Conservation (phyloP, 23 red algal species). For the Agarophyton chilense region DNA sequence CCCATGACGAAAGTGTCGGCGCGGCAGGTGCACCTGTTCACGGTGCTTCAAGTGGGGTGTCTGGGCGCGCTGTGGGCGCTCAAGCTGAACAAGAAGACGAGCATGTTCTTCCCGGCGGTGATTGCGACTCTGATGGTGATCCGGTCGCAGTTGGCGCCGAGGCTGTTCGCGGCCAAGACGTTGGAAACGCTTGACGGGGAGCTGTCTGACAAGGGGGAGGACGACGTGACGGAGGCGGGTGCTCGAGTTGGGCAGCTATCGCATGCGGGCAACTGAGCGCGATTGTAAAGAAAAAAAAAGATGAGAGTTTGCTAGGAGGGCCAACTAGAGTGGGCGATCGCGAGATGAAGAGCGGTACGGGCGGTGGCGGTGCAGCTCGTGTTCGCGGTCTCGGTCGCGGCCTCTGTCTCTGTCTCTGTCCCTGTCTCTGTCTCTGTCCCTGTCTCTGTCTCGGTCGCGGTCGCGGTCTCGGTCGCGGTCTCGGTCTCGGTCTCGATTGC, state of each 20-base stretch:
- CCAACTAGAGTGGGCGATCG: neutral
- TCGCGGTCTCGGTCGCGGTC: neutral
- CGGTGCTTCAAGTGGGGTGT: slow-evolving; percentile 74
- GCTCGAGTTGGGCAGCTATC: neutral
- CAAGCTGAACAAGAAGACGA: slow-evolving; percentile 91
- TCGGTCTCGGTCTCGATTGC: neutral
- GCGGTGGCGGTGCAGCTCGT: neutral
- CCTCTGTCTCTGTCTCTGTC: neutral
- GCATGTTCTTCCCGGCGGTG: slow-evolving; percentile 93
- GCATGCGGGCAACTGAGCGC: neutral
- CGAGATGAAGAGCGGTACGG: neutral
- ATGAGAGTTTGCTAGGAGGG: neutral
- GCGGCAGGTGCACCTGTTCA: slow-evolving; percentile 68
- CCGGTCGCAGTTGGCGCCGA: slow-evolving; percentile 38
- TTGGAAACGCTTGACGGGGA: slow-evolving; percentile 82
- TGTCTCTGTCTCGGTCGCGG: slow-evolving; percentile 2
- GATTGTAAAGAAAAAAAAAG: neutral
- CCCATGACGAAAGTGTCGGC: slow-evolving; percentile 67
- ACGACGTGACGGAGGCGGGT: neutral
- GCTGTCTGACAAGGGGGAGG: slow-evolving; percentile 14
- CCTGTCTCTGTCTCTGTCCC: neutral
- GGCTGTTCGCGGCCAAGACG: slow-evolving; percentile 54
- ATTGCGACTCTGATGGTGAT: slow-evolving; percentile 87
- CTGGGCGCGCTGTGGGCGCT: slow-evolving; percentile 76
- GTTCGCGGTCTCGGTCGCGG: slow-evolving; percentile 4